Conservation (phyloP, 2,329 filamentous ascomycete genomes). For the Phyllosticta paracitricarpa region DNA sequence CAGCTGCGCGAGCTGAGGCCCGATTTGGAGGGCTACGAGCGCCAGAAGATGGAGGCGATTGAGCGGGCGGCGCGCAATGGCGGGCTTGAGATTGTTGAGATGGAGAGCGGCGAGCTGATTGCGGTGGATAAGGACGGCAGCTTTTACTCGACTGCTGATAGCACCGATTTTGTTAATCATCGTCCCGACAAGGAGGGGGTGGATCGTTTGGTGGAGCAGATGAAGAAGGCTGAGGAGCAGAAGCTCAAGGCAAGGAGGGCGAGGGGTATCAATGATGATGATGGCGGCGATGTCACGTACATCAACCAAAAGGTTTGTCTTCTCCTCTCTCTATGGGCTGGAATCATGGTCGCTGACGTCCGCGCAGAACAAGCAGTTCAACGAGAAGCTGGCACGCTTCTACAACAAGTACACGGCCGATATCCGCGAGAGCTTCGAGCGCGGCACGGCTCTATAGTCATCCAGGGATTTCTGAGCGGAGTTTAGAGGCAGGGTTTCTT, state of each 20-base stretch:
- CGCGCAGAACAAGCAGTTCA: slow-evolving; percentile 88
- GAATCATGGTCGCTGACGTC: background rate
- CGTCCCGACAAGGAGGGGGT: slow-evolving; percentile 80
- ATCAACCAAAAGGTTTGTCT: slow-evolving; percentile 78
- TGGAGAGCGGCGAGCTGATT: slow-evolving; percentile 86
- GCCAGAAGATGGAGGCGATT: slow-evolving; percentile 74
- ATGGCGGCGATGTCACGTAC: slow-evolving; percentile 87
- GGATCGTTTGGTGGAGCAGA: slow-evolving; percentile 75
- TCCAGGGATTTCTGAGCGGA: background rate
- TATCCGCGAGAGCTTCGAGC: slow-evolving; percentile 94
- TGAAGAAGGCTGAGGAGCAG: slow-evolving; percentile 80
- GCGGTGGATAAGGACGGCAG: slow-evolving; percentile 84
- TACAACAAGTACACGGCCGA: slow-evolving; percentile 98
- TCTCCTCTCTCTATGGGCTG: background rate
- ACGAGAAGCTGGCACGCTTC: slow-evolving; percentile 89
- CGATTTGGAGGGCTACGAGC: slow-evolving; percentile 75
- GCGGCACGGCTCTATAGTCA: slow-evolving; percentile 78
- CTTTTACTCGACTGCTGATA: slow-evolving; percentile 84
- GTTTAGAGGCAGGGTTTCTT: background rate
- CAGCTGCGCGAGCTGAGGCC: slow-evolving; percentile 70
- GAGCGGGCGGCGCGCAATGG: slow-evolving; percentile 77
- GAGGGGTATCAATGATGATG: slow-evolving; percentile 59
- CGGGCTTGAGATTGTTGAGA: slow-evolving; percentile 87
- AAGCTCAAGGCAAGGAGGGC: slow-evolving; percentile 79
- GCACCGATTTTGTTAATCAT: slow-evolving; percentile 70